Evolutionary conservation across 768 basidiomycete species (phyloP).

Genomic region (Nevesoporus exiguus): DNA sequence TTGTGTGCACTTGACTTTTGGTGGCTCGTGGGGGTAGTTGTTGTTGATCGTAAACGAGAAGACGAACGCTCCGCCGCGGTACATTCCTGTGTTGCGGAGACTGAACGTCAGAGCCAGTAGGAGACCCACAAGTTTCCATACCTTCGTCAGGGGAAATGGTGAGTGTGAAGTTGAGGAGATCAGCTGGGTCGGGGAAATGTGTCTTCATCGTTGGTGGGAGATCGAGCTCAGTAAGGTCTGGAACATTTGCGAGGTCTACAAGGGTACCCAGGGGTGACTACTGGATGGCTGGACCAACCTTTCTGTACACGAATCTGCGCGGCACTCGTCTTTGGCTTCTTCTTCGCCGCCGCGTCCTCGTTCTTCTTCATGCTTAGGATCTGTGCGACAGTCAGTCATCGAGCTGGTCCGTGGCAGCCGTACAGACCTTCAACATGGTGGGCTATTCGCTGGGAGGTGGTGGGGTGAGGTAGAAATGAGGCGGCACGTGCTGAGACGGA

Average conservation of each 20-base stretch:
- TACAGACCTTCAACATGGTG: conserved; percentile 44
- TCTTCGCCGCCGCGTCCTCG: conserved; percentile 95
- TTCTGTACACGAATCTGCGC: conserved; percentile 99
- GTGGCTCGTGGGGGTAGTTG: conserved; percentile 99
- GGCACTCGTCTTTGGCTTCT: conserved; percentile 96
- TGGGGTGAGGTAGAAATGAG: conserved; percentile 22
- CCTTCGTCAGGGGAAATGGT: conserved; percentile 98
- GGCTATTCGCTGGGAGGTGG: conserved; percentile 8
- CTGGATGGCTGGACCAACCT: conserved; percentile 46
- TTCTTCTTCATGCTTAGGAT: conserved; percentile 99
- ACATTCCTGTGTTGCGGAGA: conserved; percentile 70
- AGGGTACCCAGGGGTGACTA: not conserved
- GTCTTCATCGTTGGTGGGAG: conserved; percentile 96
- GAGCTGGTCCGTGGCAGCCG: not conserved
- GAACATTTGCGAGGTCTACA: conserved; percentile 4
- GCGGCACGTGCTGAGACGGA: conserved; percentile 31
- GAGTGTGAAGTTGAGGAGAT: conserved; percentile 95
- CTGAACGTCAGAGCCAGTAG: conserved; percentile 1
- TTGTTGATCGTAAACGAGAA: conserved; percentile 97
- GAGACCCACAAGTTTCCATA: conserved; percentile 31
- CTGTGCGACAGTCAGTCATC: conserved; percentile 40
- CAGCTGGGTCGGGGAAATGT: conserved; percentile 83
- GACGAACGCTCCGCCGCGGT: conserved; percentile 89
- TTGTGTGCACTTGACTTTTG: conserved; percentile 97
- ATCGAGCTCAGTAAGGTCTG: conserved; percentile 96